These are phyloP conservation scores for Thelonectria rubi DNA, from an alignment of 2,329 filamentous ascomycete genomes.

Conservation along the genomic window DNA sequence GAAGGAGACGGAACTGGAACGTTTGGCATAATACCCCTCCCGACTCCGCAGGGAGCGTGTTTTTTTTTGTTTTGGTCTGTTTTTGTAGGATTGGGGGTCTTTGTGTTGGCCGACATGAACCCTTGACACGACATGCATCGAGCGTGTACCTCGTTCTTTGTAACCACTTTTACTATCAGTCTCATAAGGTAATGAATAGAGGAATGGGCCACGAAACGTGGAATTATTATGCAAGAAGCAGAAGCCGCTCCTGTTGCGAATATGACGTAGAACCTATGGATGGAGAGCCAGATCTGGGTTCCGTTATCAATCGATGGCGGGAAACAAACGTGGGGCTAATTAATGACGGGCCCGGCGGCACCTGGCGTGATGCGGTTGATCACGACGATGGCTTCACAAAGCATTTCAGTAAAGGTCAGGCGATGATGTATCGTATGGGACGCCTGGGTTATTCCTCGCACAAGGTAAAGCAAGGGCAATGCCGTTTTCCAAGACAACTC, in stretches of 20 bases:
- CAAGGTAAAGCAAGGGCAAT: not conserved
- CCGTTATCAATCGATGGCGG: not conserved
- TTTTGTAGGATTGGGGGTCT: not conserved
- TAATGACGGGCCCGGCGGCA: not conserved
- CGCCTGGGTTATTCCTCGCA: not conserved
- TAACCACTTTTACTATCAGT: constrained; percentile 9
- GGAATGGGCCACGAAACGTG: constrained; percentile 1
- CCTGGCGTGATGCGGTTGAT: not conserved
- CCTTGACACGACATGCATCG: constrained; percentile 10
- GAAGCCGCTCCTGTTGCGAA: not conserved
- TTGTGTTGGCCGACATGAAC: constrained; percentile 8
- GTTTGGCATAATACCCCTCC: constrained; percentile 27
- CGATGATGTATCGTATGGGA: too few relatives aligned
- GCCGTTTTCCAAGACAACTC: not conserved
- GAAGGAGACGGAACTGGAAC: constrained; percentile 21
- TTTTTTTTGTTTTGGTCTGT: not conserved
- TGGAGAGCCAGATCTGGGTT: not conserved
- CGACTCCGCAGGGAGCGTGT: constrained; percentile 12
- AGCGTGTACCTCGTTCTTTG: constrained; percentile 15
- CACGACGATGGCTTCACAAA: too few relatives aligned
- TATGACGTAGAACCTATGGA: not conserved
- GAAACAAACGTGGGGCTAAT: not conserved
- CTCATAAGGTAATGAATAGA: constrained; percentile 15
- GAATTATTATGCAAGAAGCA: not conserved
- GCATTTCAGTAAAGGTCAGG: too few relatives aligned